Percentiles rank a stretch among this genome's conserved stretches.
Conservation (phyloP, 208 protist species). For the Acanthamoeba comandoni region DNA sequence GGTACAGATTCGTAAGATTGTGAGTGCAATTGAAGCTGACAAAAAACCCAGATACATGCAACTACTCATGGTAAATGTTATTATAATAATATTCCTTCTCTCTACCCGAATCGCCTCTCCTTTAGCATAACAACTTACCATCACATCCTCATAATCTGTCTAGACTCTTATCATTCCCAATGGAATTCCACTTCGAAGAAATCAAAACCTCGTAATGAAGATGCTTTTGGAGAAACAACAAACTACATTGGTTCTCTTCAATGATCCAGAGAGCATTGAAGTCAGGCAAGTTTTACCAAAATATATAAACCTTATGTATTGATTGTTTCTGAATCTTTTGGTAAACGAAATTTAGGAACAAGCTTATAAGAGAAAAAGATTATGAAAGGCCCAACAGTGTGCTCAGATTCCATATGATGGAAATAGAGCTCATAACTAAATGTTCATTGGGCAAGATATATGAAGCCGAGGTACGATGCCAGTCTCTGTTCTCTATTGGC, state of each 20-base stretch:
- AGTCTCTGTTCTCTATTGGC: constrained; percentile 34
- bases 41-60: constrained; percentile 43
- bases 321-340: constrained; percentile 4
- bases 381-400: constrained; percentile 2
- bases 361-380: constrained; percentile 17
- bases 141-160: not conserved
- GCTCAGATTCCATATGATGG: constrained; percentile 34
- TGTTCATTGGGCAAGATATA: constrained; percentile 47
- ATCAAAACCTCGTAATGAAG: constrained; percentile 71
- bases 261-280: constrained; percentile 59
- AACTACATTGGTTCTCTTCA: constrained; percentile 45
- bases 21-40: constrained; percentile 39
- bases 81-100: too few species aligned
- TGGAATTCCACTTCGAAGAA: constrained; percentile 21
- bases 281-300: too few species aligned
- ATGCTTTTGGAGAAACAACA: constrained; percentile 60
- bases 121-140: not conserved
- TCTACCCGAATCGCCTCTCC: not conserved
- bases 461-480: constrained; percentile 45
- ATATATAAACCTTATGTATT: too few species aligned
- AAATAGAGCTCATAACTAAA: constrained; percentile 65
- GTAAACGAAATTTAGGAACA: constrained; percentile 18
- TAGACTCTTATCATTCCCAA: constrained; percentile 46
- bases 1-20: constrained; percentile 57
- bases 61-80: constrained; percentile 36